These are phyloP conservation scores for Hypoxylon rickii DNA, from an alignment of 495 filamentous ascomycete genomes.

Conservation along the genomic window DNA sequence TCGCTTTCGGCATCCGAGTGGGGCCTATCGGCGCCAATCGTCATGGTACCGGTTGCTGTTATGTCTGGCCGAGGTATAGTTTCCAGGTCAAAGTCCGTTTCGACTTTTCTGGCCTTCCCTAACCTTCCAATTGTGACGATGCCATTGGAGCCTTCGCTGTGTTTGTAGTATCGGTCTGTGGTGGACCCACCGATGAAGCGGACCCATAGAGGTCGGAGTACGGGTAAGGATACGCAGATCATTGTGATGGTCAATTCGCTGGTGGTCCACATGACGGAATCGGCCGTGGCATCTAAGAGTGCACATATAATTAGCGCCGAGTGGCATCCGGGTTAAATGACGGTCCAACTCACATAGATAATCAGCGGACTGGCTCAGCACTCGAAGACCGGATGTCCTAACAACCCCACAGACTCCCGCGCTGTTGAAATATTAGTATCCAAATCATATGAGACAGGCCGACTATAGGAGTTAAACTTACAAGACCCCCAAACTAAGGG, in stretches of 20 bases:
- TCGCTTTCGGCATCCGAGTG: slow-evolving; percentile 8
- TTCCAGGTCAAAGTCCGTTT: slow-evolving; percentile 7
- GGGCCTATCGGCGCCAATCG: background rate
- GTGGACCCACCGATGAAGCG: background rate
- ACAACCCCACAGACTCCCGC: slow-evolving; percentile 20
- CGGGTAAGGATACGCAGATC: slow-evolving; percentile 33
- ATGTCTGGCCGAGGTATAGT: slow-evolving; percentile 11
- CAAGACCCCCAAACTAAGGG: slow-evolving; percentile 57
- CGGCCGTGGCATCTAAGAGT: slow-evolving; percentile 10
- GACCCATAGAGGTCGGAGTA: slow-evolving; percentile 24
- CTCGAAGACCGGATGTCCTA: slow-evolving; percentile 7
- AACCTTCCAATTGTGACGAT: slow-evolving; percentile 13
- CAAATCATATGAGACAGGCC: background rate
- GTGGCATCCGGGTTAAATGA: too few relatives aligned
- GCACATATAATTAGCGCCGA: background rate
- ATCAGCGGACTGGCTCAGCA: slow-evolving; percentile 5
- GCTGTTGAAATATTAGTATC: background rate
- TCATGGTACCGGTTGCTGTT: slow-evolving; percentile 4
- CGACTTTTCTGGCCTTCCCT: background rate
- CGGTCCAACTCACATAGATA: slow-evolving; percentile 15
- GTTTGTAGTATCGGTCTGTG: slow-evolving; percentile 7
- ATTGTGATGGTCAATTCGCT: slow-evolving; percentile 38
- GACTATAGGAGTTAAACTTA: slow-evolving; percentile 28
- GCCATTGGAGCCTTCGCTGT: slow-evolving; percentile 5
- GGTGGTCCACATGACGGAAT: slow-evolving; percentile 17